Conservation (phyloP, 495 filamentous ascomycete species). For the Penicillium parvum region DNA sequence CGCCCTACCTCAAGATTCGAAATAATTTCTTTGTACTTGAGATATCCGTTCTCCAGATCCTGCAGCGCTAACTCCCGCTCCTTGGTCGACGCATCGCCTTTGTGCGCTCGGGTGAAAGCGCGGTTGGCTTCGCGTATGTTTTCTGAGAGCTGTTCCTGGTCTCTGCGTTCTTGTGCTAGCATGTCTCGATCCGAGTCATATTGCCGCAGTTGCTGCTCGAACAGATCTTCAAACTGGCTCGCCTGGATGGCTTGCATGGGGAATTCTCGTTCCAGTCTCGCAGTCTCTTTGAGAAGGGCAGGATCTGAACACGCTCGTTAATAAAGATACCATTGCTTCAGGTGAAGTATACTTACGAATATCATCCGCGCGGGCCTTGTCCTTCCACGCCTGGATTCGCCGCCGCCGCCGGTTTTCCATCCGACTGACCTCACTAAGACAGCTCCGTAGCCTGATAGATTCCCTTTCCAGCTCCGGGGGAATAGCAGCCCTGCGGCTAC, state of each 20-base stretch:
- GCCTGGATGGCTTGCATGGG: slow-evolving; percentile 79
- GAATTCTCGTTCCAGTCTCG: slow-evolving; percentile 77
- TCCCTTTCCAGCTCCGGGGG: slow-evolving; percentile 76
- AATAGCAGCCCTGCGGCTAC: slow-evolving; percentile 70
- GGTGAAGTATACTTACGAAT: slow-evolving; percentile 55
- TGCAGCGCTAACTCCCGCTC: slow-evolving; percentile 86
- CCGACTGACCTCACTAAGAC: slow-evolving; percentile 75
- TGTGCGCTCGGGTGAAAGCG: slow-evolving; percentile 64
- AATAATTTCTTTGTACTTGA: slow-evolving; percentile 92
- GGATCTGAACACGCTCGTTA: slow-evolving; percentile 51
- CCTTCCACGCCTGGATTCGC: slow-evolving; percentile 68
- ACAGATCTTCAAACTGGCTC: slow-evolving; percentile 86
- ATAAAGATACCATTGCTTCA: slow-evolving; percentile 2
- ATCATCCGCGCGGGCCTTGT: slow-evolving; percentile 81
- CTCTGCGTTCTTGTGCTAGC: slow-evolving; percentile 64
- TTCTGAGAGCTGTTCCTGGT: slow-evolving; percentile 67
- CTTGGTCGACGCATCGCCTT: slow-evolving; percentile 66
- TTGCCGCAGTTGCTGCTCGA: slow-evolving; percentile 71
- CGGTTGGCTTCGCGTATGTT: slow-evolving; percentile 71
- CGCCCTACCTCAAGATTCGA: slow-evolving; percentile 82
- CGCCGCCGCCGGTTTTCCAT: slow-evolving; percentile 73
- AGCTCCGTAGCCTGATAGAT: slow-evolving; percentile 64
- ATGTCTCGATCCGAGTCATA: slow-evolving; percentile 74
- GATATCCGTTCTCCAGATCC: slow-evolving; percentile 83
- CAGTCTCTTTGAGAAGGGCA: slow-evolving; percentile 75